Evolutionary conservation across 805 yeast species (phyloP).

Genomic region (Scheffersomyces ergatensis): DNA sequence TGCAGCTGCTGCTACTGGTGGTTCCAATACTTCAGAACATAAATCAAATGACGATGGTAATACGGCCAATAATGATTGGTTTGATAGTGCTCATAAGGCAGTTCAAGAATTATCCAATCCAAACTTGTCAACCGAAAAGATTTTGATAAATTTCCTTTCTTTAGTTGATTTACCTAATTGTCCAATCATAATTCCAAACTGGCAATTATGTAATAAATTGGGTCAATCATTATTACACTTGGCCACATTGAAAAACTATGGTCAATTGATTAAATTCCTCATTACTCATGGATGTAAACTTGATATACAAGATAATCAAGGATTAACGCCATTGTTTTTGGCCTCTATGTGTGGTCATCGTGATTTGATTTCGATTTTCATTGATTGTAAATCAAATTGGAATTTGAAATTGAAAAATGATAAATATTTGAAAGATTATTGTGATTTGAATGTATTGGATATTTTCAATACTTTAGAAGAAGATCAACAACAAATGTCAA

Average conservation of each 20-base stretch:
- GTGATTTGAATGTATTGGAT: constrained; percentile 45
- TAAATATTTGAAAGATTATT: constrained; percentile 36
- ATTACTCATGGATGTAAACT: constrained; percentile 65
- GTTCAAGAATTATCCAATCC: constrained; percentile 47
- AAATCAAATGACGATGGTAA: constrained; percentile 8
- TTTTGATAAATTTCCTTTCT: constrained; percentile 48
- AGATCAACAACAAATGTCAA: constrained; percentile 4
- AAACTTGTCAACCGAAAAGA: constrained; percentile 46
- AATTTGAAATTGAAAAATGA: constrained; percentile 53
- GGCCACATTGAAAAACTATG: constrained; percentile 74
- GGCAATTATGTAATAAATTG: constrained; percentile 76
- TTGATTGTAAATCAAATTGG: constrained; percentile 63
- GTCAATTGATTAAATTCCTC: constrained; percentile 58
- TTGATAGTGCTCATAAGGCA: constrained; percentile 49
- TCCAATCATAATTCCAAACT: constrained; percentile 61
- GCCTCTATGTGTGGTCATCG: constrained; percentile 77
- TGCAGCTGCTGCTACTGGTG: constrained; percentile 11
- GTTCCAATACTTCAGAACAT: constrained; percentile 6
- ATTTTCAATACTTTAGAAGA: constrained; percentile 22
- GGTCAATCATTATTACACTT: constrained; percentile 90
- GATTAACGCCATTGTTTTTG: constrained; percentile 83
- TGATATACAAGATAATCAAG: constrained; percentile 74
- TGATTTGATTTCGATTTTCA: constrained; percentile 57
- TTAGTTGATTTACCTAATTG: constrained; percentile 67
- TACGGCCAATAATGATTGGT: constrained; percentile 42